These are phyloP conservation scores for Psidium guajava DNA, from an alignment of 345 rosid species.

Conservation along the genomic window DNA sequence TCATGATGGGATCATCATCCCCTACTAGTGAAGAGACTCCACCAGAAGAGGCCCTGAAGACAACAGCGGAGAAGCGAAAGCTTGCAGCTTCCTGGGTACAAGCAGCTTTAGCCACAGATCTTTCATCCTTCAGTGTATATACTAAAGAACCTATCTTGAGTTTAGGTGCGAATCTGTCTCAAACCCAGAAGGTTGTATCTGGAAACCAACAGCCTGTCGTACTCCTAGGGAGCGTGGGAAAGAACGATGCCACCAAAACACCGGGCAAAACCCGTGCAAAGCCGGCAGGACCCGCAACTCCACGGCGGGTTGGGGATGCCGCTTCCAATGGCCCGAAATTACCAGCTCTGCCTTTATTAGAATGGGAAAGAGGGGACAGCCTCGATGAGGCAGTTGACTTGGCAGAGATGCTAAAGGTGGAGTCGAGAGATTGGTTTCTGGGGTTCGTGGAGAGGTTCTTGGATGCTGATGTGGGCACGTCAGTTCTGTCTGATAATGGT, in stretches of 20 bases:
- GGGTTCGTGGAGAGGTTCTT: slow-evolving; percentile 84
- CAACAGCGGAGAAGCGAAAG: slow-evolving; percentile 47
- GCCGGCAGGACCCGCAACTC: slow-evolving; percentile 59
- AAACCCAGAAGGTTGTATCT: slow-evolving; percentile 18
- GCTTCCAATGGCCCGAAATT: slow-evolving; percentile 33
- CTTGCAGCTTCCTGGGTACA: slow-evolving; percentile 79
- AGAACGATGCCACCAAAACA: slow-evolving; percentile 34
- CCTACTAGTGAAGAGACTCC: slow-evolving; percentile 39
- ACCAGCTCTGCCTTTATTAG: slow-evolving; percentile 9
- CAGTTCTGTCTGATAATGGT: slow-evolving; percentile 57
- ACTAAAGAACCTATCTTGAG: slow-evolving; percentile 25
- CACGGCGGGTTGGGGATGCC: slow-evolving; percentile 46
- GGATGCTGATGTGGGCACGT: slow-evolving; percentile 56
- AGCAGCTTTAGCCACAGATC: slow-evolving; percentile 73
- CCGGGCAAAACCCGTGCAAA: slow-evolving; percentile 44
- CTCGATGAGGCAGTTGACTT: slow-evolving; percentile 66
- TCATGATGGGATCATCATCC: slow-evolving; percentile 24
- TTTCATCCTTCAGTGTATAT: slow-evolving; percentile 67
- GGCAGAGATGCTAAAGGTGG: slow-evolving; percentile 58
- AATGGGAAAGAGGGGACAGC: slow-evolving; percentile 70
- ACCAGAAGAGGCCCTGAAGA: slow-evolving; percentile 64
- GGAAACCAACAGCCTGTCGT: slow-evolving; percentile 39
- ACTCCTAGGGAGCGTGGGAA: slow-evolving; percentile 37
- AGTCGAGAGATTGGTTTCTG: slow-evolving; percentile 89
- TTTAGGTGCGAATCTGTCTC: slow-evolving; percentile 8